A percentile compares a stretch with the other conserved stretches of the same genome.
phyloP scores from a whole-genome alignment of 495 filamentous ascomycete species.

The Aspergillus nidulans region DNA sequence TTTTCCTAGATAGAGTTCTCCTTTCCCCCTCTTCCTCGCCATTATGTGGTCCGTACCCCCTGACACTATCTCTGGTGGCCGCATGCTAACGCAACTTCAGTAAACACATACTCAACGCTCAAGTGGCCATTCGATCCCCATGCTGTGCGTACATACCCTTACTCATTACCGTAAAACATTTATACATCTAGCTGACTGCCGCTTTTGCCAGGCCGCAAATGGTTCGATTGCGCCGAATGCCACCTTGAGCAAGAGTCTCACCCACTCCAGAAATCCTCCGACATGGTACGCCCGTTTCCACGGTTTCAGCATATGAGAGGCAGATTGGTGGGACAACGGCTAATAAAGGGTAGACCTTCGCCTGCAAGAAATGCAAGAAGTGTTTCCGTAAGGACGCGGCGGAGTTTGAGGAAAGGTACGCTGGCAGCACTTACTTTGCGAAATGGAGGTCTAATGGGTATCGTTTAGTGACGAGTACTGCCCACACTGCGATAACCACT shows the following conservation, averaged over 20 bases:
- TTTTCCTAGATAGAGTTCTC: background rate
- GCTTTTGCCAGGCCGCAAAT: constrained; percentile 66
- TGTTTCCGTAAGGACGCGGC: constrained; percentile 89
- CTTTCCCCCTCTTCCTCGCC: background rate
- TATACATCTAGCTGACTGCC: background rate
- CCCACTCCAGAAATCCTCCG: constrained; percentile 65
- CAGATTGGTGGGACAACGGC: background rate
- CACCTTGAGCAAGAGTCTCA: constrained; percentile 79
- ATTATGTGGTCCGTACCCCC: constrained; percentile 11
- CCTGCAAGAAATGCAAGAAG: constrained; percentile 98
- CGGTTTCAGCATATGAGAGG: constrained; percentile 1
- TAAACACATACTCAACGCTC: constrained; percentile 97
- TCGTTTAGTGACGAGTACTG: constrained; percentile 84
- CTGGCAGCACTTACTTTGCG: constrained; percentile 1
- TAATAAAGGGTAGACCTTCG: constrained; percentile 53
- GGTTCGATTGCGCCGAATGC: constrained; percentile 98
- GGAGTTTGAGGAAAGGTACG: constrained; percentile 83
- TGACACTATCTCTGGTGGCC: background rate
- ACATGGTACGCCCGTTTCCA: constrained; percentile 58
- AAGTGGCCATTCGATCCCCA: constrained; percentile 90
- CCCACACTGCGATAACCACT: constrained; percentile 99
- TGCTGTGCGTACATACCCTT: constrained; percentile 65
- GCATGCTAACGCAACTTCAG: constrained; percentile 27
- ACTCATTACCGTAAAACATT: background rate
- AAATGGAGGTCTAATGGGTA: background rate